A percentile compares a stretch with the other conserved stretches of the same genome.
phyloP scores from a whole-genome alignment of 192 early-diverging fungal genomes.

The Coemansia asiatica region DNA sequence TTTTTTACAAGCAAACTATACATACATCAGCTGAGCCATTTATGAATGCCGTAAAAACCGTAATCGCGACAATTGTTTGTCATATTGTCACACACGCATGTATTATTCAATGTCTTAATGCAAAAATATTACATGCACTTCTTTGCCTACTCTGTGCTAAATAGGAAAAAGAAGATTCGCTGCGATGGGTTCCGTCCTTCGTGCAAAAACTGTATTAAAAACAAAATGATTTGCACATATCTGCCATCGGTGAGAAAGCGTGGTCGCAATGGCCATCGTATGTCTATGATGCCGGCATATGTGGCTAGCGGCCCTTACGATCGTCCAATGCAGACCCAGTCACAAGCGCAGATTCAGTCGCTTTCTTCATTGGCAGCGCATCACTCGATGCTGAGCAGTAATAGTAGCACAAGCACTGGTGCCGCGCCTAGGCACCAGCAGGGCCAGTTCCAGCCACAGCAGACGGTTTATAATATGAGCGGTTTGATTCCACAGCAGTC shows the following conservation, averaged over 20 bases:
- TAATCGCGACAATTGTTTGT: not conserved
- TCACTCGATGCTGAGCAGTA: constrained; percentile 1
- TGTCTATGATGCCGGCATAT: constrained; percentile 27
- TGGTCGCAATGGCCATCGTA: constrained; percentile 39
- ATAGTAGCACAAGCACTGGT: constrained; percentile 4
- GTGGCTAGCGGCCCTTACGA: constrained; percentile 24
- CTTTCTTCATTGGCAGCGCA: constrained; percentile 9
- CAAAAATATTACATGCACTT: not conserved
- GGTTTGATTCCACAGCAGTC: not conserved
- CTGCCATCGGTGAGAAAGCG: constrained; percentile 45
- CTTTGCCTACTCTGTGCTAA: constrained; percentile 8
- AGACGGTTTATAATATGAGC: not conserved
- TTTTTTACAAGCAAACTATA: constrained; percentile 7
- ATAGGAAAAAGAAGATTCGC: constrained; percentile 51
- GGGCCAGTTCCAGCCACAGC: constrained; percentile 5
- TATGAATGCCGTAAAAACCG: not conserved
- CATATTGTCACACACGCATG: not conserved
- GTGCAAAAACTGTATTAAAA: constrained; percentile 55
- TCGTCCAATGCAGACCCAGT: constrained; percentile 24
- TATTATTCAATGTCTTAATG: not conserved
- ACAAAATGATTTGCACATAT: constrained; percentile 42
- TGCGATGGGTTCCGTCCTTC: constrained; percentile 56
- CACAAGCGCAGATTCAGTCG: constrained; percentile 14
- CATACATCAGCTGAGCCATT: constrained; percentile 10
- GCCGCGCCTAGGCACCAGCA: constrained; percentile 13